Evolutionary conservation across 345 rosid genomes (phyloP).

Genomic region (Citrus reticulata): DNA sequence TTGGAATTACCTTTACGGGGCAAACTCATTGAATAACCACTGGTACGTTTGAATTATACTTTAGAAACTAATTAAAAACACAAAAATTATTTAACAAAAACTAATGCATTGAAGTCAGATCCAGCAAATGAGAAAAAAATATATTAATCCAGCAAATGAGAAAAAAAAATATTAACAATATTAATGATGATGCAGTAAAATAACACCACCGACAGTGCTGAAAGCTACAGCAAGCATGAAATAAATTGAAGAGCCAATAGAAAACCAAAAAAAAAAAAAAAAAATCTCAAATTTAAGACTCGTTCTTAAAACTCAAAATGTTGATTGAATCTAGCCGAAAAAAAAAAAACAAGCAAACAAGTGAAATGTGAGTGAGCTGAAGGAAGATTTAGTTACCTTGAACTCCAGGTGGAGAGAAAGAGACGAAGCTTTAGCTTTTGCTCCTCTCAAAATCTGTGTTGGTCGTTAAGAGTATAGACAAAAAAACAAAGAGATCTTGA

Average conservation of each 20-base stretch:
- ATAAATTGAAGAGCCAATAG: background rate
- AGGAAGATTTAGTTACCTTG: background rate
- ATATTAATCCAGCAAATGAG: slow-evolving; percentile 5
- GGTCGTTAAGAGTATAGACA: background rate
- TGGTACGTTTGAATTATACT: background rate
- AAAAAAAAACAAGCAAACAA: background rate
- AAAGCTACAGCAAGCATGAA: background rate
- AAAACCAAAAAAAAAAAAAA: background rate
- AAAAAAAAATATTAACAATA: background rate
- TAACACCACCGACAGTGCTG: slow-evolving; percentile 3
- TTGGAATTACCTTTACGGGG: background rate
- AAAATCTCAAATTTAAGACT: background rate
- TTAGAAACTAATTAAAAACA: background rate
- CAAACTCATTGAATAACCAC: background rate
- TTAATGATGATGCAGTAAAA: background rate
- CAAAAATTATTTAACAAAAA: background rate
- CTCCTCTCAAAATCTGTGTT: background rate
- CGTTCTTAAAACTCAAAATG: background rate
- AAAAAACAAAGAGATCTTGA: slow-evolving; percentile 8
- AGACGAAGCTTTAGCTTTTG: background rate
- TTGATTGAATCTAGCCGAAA: background rate
- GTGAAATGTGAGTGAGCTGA: background rate
- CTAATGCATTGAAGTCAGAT: slow-evolving; percentile 9
- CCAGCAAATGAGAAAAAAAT: background rate
- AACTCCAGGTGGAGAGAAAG: background rate